These are phyloP conservation scores for Hanseniaspora gamundiae DNA, from an alignment of 1,139 yeast genomes.

Conservation along the genomic window DNA sequence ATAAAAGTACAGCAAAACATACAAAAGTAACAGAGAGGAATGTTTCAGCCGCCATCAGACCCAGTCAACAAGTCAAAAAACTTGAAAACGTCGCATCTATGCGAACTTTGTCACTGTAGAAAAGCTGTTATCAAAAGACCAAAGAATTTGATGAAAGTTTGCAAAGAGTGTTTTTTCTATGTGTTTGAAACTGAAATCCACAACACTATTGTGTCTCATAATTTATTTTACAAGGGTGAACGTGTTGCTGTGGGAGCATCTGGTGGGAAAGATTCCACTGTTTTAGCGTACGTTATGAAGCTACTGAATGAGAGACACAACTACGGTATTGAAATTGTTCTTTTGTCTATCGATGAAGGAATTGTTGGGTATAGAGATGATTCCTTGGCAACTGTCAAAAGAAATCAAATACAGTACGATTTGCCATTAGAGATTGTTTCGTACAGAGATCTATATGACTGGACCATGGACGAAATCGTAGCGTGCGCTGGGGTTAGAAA, in stretches of 20 bases:
- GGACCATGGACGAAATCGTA: slow-evolving; percentile 99
- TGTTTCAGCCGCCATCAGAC: slow-evolving; percentile 23
- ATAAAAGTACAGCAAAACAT: neutral
- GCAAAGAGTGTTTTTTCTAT: slow-evolving; percentile 79
- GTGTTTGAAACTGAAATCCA: slow-evolving; percentile 96
- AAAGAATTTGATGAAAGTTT: slow-evolving; percentile 80
- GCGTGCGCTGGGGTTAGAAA: slow-evolving; percentile 89
- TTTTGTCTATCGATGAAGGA: slow-evolving; percentile 91
- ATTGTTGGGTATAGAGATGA: slow-evolving; percentile 96
- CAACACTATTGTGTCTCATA: slow-evolving; percentile 63
- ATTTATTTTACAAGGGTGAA: slow-evolving; percentile 70
- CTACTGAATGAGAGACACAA: slow-evolving; percentile 77
- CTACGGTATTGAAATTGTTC: slow-evolving; percentile 72
- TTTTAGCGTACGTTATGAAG: slow-evolving; percentile 77
- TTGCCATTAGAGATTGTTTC: slow-evolving; percentile 87
- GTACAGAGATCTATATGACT: slow-evolving; percentile 75
- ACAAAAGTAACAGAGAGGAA: neutral
- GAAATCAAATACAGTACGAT: slow-evolving; percentile 79
- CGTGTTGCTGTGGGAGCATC: slow-evolving; percentile 94
- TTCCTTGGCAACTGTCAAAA: slow-evolving; percentile 88
- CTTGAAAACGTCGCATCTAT: slow-evolving; percentile 37
- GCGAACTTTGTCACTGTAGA: slow-evolving; percentile 78
- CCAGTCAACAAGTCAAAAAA: slow-evolving; percentile 19
- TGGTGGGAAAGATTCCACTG: slow-evolving; percentile 98
- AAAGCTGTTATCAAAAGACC: slow-evolving; percentile 89